These are phyloP conservation scores for Umbelopsis sp. DNA, from an alignment of 371 early-diverging fungal species.

Conservation along the genomic window DNA sequence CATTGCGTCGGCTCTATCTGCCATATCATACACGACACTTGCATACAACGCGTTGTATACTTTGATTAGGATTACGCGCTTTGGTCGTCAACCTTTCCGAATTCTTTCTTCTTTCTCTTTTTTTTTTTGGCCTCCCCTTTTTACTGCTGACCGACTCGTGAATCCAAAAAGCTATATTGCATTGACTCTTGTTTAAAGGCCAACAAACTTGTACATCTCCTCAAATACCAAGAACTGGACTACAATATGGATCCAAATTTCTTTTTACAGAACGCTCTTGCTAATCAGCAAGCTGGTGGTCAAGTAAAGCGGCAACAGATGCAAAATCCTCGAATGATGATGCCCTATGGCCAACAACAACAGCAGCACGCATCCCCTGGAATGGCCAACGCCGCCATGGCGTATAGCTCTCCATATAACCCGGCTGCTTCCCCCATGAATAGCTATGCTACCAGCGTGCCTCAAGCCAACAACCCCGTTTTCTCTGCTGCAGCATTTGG, in stretches of 20 bases:
- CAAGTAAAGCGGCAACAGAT: slow-evolving; percentile 17
- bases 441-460: not conserved
- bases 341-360: slow-evolving; percentile 4
- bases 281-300: slow-evolving; percentile 15
- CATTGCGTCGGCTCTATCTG: not conserved
- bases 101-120: not conserved
- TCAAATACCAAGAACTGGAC: not conserved
- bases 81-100: slow-evolving; percentile 5
- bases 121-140: not conserved
- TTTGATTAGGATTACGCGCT: slow-evolving; percentile 7
- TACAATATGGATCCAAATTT: slow-evolving; percentile 12
- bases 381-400: slow-evolving; percentile 1
- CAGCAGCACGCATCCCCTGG: slow-evolving; percentile 8
- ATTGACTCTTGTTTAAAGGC: not conserved
- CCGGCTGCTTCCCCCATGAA: slow-evolving; percentile 9
- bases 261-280: slow-evolving; percentile 16
- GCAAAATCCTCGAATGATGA: slow-evolving; percentile 19
- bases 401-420: slow-evolving; percentile 2
- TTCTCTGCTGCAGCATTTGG: slow-evolving; percentile 12
- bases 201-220: not conserved
- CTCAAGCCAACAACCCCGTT: slow-evolving; percentile 6
- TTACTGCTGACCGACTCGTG: not conserved
- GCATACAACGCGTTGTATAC: slow-evolving; percentile 1
- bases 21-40: not conserved
- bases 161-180: not conserved